Evolutionary conservation across 768 basidiomycete species (phyloP).

Genomic region (Ramaria sp.): DNA sequence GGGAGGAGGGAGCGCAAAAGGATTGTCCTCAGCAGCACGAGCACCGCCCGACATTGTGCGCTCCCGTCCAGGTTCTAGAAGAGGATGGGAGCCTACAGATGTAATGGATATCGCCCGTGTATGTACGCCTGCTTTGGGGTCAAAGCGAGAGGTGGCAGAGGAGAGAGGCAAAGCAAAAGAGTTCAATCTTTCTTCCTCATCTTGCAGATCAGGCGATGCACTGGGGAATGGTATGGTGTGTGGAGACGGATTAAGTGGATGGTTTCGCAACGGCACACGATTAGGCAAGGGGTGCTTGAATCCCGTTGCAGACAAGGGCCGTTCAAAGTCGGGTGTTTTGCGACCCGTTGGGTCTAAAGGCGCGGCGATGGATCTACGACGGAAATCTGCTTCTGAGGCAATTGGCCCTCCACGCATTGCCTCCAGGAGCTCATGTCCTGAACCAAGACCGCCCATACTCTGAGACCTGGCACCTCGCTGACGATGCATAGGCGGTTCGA

Average conservation of each 20-base stretch:
- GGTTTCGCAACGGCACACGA: constrained; percentile 22
- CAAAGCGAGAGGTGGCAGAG: constrained; percentile 20
- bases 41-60: neutral
- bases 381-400: constrained; percentile 17
- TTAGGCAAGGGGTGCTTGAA: constrained; percentile 15
- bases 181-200: constrained; percentile 17
- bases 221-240: constrained; percentile 55
- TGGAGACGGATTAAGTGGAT: constrained; percentile 22
- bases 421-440: constrained; percentile 37
- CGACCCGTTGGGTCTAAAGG: constrained; percentile 43
- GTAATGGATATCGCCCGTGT: constrained; percentile 39
- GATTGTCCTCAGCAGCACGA: constrained; percentile 18
- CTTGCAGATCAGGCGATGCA: constrained; percentile 33
- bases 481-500: constrained; percentile 3
- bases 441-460: constrained; percentile 55
- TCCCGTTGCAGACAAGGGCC: constrained; percentile 23
- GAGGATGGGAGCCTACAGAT: neutral
- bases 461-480: constrained; percentile 35
- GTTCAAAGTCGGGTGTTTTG: constrained; percentile 33
- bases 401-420: constrained; percentile 9
- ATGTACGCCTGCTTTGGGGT: constrained; percentile 18
- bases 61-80: neutral
- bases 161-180: constrained; percentile 24
- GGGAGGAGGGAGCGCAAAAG: constrained; percentile 26
- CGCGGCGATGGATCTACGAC: constrained; percentile 43